Percentiles rank a stretch among this genome's conserved stretches.
phyloP scores from a whole-genome alignment of 352 stramenopile genomes.

The Globisporangium lucens region DNA sequence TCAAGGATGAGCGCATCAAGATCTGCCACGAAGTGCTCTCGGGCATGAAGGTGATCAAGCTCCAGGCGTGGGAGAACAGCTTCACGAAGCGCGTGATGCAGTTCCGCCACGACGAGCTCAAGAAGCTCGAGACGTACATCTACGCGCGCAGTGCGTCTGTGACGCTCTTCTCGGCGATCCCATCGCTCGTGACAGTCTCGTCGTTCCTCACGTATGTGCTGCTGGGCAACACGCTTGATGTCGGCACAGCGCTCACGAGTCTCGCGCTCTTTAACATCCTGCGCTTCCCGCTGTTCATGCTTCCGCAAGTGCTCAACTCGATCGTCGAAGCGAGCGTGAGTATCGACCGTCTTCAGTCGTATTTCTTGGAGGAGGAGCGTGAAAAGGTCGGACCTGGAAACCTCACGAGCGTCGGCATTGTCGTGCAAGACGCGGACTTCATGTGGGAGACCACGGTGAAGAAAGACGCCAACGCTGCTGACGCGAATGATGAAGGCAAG shows the following conservation, averaged over 20 bases:
- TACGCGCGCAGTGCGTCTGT: slow-evolving; percentile 30
- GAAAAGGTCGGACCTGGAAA: slow-evolving; percentile 68
- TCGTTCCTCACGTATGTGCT: slow-evolving; percentile 54
- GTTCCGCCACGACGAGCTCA: slow-evolving; percentile 79
- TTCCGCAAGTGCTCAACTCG: slow-evolving; percentile 95
- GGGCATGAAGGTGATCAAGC: slow-evolving; percentile 97
- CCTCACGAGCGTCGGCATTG: slow-evolving; percentile 55
- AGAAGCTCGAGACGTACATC: slow-evolving; percentile 59
- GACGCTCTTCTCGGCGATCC: slow-evolving; percentile 58
- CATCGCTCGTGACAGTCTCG: slow-evolving; percentile 45
- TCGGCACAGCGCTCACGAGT: slow-evolving; percentile 49
- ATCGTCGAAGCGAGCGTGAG: slow-evolving; percentile 89
- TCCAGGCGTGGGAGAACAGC: slow-evolving; percentile 94
- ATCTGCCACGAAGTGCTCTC: slow-evolving; percentile 93
- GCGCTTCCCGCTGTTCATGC: slow-evolving; percentile 96
- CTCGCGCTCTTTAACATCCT: slow-evolving; percentile 85
- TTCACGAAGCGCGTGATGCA: slow-evolving; percentile 65
- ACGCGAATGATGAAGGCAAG: slow-evolving; percentile 37
- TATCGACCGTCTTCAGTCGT: slow-evolving; percentile 52
- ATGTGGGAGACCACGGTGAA: slow-evolving; percentile 51
- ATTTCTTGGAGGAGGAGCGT: slow-evolving; percentile 56
- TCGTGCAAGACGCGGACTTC: slow-evolving; percentile 48
- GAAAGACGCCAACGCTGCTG: neutral
- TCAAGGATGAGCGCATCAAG: slow-evolving; percentile 95
- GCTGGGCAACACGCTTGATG: slow-evolving; percentile 53